A percentile compares a stretch with the other conserved stretches of the same genome.
phyloP scores from a whole-genome alignment of 2,329 filamentous ascomycete genomes.

The Dactylellina parvicollis region DNA sequence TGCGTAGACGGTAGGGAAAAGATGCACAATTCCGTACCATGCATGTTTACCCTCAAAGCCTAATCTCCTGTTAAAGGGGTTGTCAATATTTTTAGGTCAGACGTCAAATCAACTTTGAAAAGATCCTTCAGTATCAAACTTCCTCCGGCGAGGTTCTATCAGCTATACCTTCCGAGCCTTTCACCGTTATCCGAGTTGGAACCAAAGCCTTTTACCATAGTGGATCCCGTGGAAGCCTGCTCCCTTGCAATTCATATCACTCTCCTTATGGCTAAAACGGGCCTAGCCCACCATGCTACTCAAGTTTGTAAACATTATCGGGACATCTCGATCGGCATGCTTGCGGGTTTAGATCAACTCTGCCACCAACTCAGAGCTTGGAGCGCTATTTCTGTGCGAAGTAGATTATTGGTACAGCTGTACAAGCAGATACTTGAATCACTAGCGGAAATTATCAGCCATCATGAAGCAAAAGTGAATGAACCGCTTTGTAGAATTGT shows the following conservation, averaged over 20 bases:
- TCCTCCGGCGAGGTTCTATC: constrained; percentile 7
- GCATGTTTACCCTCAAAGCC: background rate
- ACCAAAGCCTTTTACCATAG: constrained; percentile 11
- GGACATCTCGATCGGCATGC: constrained; percentile 17
- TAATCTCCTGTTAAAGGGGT: constrained; percentile 22
- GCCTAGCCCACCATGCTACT: constrained; percentile 11
- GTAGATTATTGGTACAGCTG: constrained; percentile 26
- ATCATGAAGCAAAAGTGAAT: constrained; percentile 6
- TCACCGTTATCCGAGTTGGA: background rate
- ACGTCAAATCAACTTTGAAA: constrained; percentile 45
- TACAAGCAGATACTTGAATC: constrained; percentile 43
- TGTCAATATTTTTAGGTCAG: constrained; percentile 30
- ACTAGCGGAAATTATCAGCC: constrained; percentile 32
- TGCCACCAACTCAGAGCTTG: constrained; percentile 33
- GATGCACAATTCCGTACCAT: background rate
- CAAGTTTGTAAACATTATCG: constrained; percentile 26
- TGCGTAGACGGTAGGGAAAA: constrained; percentile 46
- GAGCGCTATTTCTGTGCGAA: constrained; percentile 20
- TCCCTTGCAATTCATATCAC: constrained; percentile 42
- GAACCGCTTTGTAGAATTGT: constrained; percentile 8
- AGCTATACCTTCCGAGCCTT: background rate
- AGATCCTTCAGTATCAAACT: constrained; percentile 33
- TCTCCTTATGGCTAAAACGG: constrained; percentile 24
- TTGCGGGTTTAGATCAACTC: constrained; percentile 30
- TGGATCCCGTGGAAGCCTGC: constrained; percentile 40